Percentiles rank a stretch among this genome's conserved stretches.
Conservation (phyloP, 2,329 filamentous ascomycete genomes). For the Catunica adiposa region DNA sequence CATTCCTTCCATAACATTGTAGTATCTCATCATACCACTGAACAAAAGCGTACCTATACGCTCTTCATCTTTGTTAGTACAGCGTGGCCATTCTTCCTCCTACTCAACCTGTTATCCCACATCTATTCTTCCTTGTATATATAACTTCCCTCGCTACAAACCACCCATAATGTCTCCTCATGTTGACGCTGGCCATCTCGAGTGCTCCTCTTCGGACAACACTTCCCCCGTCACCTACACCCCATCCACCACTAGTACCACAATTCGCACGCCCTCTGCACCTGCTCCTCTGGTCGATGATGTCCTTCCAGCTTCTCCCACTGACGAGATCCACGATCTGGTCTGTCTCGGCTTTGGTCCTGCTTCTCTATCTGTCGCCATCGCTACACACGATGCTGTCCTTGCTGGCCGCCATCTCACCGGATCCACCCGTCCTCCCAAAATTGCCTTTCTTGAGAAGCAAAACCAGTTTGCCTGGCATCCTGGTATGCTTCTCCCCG, state of each 20-base stretch:
- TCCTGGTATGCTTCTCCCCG: slow-evolving; percentile 83
- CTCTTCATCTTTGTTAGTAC: not conserved
- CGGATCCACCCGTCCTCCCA: slow-evolving; percentile 32
- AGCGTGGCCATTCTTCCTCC: not conserved
- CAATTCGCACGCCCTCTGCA: not conserved
- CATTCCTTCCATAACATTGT: not conserved
- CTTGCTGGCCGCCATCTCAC: slow-evolving; percentile 30
- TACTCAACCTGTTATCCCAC: not conserved
- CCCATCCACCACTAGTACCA: slow-evolving; percentile 3
- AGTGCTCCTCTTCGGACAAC: slow-evolving; percentile 6
- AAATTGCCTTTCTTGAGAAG: slow-evolving; percentile 75
- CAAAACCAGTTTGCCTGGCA: slow-evolving; percentile 81
- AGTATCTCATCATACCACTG: not conserved
- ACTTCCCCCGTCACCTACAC: slow-evolving; percentile 10
- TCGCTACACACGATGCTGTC: slow-evolving; percentile 71
- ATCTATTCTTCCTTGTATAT: not conserved
- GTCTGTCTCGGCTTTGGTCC: slow-evolving; percentile 88
- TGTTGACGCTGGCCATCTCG: slow-evolving; percentile 12
- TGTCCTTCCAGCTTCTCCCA: slow-evolving; percentile 32
- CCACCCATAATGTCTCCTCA: slow-evolving; percentile 16
- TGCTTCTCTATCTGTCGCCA: slow-evolving; percentile 73
- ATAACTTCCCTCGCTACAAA: not conserved
- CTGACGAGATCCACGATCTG: slow-evolving; percentile 60
- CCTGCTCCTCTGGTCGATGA: slow-evolving; percentile 15
- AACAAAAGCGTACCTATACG: not conserved